Evolutionary conservation across 805 yeast species (phyloP).

Genomic region (Millerago galiae): DNA sequence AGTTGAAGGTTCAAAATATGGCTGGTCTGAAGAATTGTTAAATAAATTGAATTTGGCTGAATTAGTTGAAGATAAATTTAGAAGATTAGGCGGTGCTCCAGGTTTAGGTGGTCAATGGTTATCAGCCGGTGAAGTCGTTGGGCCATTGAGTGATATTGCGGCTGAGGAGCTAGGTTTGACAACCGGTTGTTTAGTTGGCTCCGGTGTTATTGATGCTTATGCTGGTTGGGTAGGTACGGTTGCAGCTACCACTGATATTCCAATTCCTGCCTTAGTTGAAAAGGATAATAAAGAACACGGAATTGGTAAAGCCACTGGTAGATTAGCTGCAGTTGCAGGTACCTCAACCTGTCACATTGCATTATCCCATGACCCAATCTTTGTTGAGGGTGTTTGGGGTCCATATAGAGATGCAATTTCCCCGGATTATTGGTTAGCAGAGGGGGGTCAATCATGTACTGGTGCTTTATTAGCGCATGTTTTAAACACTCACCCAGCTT

Average conservation of each 20-base stretch:
- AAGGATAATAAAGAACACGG: conserved; percentile 40
- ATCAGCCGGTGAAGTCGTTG: conserved; percentile 88
- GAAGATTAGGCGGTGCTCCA: conserved; percentile 78
- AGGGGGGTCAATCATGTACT: conserved; percentile 98
- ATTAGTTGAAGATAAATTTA: conserved; percentile 67
- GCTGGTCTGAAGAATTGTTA: conserved; percentile 86
- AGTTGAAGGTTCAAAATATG: conserved; percentile 76
- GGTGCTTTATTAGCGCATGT: conserved; percentile 92
- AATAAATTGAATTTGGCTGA: conserved; percentile 65
- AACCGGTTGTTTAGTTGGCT: conserved; percentile 75
- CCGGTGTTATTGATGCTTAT: conserved; percentile 96
- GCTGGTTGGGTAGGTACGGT: conserved; percentile 99
- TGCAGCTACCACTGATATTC: conserved; percentile 72
- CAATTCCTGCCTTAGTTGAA: conserved; percentile 42
- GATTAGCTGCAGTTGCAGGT: conserved; percentile 97
- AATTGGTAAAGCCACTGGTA: conserved; percentile 62
- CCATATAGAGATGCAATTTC: conserved; percentile 92
- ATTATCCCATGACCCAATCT: conserved; percentile 74
- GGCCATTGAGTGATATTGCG: conserved; percentile 55
- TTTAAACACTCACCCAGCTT: conserved; percentile 83
- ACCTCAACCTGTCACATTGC: conserved; percentile 96
- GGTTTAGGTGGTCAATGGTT: conserved; percentile 65
- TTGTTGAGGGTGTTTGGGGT: conserved; percentile 98
- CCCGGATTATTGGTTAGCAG: conserved; percentile 91
- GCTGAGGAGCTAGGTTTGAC: conserved; percentile 84